Percentiles rank a stretch among this genome's conserved stretches.
phyloP scores from a whole-genome alignment of 2,329 filamentous ascomycete species.

The Xylaria sp. region DNA sequence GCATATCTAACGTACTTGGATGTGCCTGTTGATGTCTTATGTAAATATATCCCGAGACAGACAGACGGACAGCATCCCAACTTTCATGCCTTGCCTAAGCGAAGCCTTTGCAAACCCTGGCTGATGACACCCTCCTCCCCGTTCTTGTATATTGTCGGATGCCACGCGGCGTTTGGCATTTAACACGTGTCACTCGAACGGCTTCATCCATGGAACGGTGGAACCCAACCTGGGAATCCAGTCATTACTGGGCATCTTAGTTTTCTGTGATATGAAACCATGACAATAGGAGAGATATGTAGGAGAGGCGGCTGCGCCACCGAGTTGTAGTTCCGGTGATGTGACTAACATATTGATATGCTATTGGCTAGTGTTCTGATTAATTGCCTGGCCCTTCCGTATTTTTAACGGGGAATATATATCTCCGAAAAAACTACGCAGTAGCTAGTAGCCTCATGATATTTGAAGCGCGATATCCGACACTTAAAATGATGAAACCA shows the following conservation, averaged over 20 bases:
- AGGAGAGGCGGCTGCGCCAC: background rate
- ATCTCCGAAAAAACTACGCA: background rate
- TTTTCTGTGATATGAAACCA: background rate
- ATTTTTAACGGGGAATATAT: background rate
- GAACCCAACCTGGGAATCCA: background rate
- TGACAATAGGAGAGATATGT: background rate
- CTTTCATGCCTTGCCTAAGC: conserved; percentile 6
- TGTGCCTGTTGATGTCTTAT: background rate
- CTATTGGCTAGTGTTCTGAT: background rate
- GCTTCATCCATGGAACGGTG: background rate
- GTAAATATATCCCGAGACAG: background rate
- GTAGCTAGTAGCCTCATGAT: background rate
- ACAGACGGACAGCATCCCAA: background rate
- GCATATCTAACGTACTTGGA: background rate
- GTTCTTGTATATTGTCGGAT: background rate
- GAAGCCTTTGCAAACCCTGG: background rate
- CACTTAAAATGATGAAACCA: background rate
- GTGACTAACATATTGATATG: background rate
- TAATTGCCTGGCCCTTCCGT: background rate
- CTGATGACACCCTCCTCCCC: background rate
- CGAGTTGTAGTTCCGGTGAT: conserved; percentile 5
- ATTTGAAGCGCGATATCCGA: background rate
- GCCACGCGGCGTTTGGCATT: background rate
- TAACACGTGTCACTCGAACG: background rate
- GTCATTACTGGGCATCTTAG: background rate